phyloP scores from a whole-genome alignment of 495 filamentous ascomycete species.

The Collariella sp. region DNA sequence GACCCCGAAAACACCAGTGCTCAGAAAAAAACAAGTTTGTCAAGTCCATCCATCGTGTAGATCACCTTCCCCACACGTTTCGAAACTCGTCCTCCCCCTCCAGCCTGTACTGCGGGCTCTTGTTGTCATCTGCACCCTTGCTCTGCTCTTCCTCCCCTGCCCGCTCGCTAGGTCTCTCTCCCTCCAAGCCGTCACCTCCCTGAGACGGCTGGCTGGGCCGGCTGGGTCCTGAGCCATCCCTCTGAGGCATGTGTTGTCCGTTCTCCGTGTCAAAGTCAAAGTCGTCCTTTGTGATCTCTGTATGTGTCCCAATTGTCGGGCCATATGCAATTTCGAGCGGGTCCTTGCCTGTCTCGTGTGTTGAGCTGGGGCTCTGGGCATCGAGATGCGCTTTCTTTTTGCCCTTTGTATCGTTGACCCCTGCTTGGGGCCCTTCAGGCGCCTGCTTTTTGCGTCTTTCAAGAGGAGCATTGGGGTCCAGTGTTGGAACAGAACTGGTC shows the following conservation, averaged over 20 bases:
- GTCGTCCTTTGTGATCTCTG: slow-evolving; percentile 25
- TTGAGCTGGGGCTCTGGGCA: slow-evolving; percentile 14
- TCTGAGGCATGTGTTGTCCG: slow-evolving; percentile 18
- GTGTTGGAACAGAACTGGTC: slow-evolving; percentile 16
- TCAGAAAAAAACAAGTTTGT: neutral
- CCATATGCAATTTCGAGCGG: slow-evolving; percentile 31
- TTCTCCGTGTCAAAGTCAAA: slow-evolving; percentile 22
- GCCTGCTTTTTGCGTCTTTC: slow-evolving; percentile 23
- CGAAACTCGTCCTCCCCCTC: slow-evolving; percentile 24
- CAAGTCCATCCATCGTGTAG: neutral
- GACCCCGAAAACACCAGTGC: neutral
- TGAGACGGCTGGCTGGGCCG: slow-evolving; percentile 1
- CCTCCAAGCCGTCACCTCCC: slow-evolving; percentile 1
- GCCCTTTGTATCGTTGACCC: slow-evolving; percentile 22
- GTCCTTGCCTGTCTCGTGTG: slow-evolving; percentile 17
- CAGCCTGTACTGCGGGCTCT: slow-evolving; percentile 14
- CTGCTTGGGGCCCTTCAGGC: slow-evolving; percentile 23
- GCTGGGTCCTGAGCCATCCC: neutral
- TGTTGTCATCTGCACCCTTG: neutral
- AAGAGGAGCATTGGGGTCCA: slow-evolving; percentile 19
- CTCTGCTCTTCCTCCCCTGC: slow-evolving; percentile 3
- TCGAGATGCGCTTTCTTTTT: slow-evolving; percentile 24
- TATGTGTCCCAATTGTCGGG: slow-evolving; percentile 20
- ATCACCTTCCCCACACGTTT: slow-evolving; percentile 28
- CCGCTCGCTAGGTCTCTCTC: slow-evolving; percentile 16